Evolutionary conservation across 2,329 filamentous ascomycete species (phyloP), one percentile per base, ranked within the genome.

Genomic region (Stemphylium vesicarium): DNA sequence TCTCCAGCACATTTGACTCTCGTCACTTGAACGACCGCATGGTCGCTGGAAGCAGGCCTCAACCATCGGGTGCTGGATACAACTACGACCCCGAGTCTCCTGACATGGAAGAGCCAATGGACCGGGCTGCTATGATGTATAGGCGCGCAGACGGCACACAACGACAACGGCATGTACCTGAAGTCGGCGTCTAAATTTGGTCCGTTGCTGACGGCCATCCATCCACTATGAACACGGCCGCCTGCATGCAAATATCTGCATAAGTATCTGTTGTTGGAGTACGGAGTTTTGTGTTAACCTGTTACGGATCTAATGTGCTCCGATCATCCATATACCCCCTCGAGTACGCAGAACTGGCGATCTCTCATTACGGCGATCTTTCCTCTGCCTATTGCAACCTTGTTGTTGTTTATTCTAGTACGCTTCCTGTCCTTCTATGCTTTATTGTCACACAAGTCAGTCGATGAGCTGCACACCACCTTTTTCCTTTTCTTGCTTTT

Each of bases 81-180:
- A 65, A 45, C 10, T 73, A 74, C 59, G 73, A 75, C 22, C 63
- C 71, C 58, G 71, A 74, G 41, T 68, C 60, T 32, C 72, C 74
- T 11, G 77, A 79, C 50, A 73, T 73, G 66, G 77, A 78, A 50
- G 77, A 77, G 44, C 61, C 72, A 42, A 67, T 74, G 73, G 66
- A 76, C 44, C 62, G 70, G 39, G 58, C 68, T 50, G 68, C 74
- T 47, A 80, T 81, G 78, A 76, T 72, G 57, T 81, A 81, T 60
- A 73, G 78, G 37, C 74, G 79, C 33, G 79, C 79, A 36, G 78
- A 81, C 57, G 79, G 79, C 49, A 77, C 75, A 9, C 70, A 73
- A 50, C 70, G 74, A 46, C 72, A 71, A 54, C 69, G 74, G 48
- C 72, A 70, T 36, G 68, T 76, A 11, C 74, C 74, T 22, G 69